Evolutionary conservation across 805 yeast genomes (phyloP).

Genomic region (Yamadazyma olivae): DNA sequence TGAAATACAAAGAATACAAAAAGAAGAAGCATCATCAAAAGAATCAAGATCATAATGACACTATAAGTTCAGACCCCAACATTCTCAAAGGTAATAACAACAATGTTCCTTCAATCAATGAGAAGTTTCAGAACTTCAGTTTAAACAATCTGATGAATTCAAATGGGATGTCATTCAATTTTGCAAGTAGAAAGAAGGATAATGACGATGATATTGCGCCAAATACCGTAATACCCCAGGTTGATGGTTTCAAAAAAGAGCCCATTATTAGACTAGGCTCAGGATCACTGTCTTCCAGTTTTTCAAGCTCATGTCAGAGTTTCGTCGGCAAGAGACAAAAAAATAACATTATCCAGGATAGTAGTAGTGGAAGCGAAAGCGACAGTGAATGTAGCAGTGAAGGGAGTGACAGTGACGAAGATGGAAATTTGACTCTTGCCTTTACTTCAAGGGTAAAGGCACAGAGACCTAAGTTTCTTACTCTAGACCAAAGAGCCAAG

Average conservation of each 20-base stretch:
- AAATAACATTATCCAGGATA: not conserved
- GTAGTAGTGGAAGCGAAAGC: constrained; percentile 6
- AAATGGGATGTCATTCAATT: constrained; percentile 15
- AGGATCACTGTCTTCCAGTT: constrained; percentile 3
- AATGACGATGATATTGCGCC: constrained; percentile 15
- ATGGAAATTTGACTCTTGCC: constrained; percentile 43
- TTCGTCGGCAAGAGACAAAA: not conserved
- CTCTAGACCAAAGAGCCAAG: constrained; percentile 32
- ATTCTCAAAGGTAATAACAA: not conserved
- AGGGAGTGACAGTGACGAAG: constrained; percentile 35
- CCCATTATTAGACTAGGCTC: not conserved
- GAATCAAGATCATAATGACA: not conserved
- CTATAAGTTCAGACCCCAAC: constrained; percentile 3
- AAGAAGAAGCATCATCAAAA: constrained; percentile 12
- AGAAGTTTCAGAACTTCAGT: constrained; percentile 34
- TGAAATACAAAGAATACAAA: constrained; percentile 34
- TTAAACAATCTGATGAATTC: constrained; percentile 36
- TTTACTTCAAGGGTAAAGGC: constrained; percentile 40
- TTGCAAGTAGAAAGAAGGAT: constrained; percentile 14
- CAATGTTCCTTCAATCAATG: constrained; percentile 19
- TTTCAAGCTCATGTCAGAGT: not conserved
- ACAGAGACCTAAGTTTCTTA: constrained; percentile 31
- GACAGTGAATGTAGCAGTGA: constrained; percentile 13
- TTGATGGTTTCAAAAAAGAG: constrained; percentile 4
- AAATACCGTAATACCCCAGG: constrained; percentile 10